Evolutionary conservation across 495 filamentous ascomycete species (phyloP), one percentile per base, ranked within the genome.

Genomic region (Oleoguttula mirabilis): DNA sequence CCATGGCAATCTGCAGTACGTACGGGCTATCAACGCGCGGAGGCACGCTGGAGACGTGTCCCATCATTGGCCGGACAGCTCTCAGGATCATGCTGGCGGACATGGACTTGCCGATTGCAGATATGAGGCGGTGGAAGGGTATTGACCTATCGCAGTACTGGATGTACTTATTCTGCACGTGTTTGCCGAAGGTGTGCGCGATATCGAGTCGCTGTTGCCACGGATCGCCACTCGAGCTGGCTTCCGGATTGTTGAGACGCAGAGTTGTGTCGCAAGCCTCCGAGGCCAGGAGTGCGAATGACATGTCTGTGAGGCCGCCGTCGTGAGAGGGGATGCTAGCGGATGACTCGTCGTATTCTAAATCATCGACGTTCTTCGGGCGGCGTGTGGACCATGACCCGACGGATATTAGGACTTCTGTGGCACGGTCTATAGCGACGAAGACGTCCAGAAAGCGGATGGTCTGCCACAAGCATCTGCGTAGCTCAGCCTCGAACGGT

Each of bases 381-480:
- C 20, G 11, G 3, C 39, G 49, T 1, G 44, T 43, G 27, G 38
- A 30, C 43, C 22, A 48, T n/a, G 44, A 31, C 22, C 17, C 28
- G 27, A n/a, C 3, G 1, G 10, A 16, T 17, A 52, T 40, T 2
- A 52, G 8, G 7, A 25, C 14, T 14, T 47, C 44, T 17, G 47
- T 46, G 8, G 39, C 51, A 10, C 51, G 45, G 21, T 54, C 51
- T 31, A 45, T 16, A 10, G 36, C 36, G 3, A 19, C 27, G 21
- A 39, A 54, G 4, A 47, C 25, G 33, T 54, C 51, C 4, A 50
- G 24, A 20, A 54, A 54, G 21, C 46, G 41, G 12, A 54, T 23
- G 5, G 17, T 11, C 19, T 41, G 32, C 51, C 51, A 54, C 20
- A 50, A 21, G 4, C 51, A 31, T 17, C 47, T 28, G 12, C 51